These are phyloP conservation scores for Colletotrichum liaoningense DNA, from an alignment of 2,329 filamentous ascomycete species.

Conservation along the genomic window DNA sequence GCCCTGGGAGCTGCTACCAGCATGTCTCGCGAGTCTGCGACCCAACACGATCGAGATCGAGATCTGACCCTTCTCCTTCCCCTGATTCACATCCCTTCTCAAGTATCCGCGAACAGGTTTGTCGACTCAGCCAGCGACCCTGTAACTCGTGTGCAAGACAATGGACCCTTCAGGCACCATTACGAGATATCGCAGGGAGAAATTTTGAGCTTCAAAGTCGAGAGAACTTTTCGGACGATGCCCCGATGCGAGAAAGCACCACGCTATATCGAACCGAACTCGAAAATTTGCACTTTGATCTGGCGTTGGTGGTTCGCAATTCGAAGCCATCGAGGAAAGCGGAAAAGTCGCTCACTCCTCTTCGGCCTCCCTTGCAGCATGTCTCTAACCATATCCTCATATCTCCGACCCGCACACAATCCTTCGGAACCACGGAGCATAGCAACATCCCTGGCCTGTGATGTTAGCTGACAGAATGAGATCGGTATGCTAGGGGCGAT, in stretches of 20 bases:
- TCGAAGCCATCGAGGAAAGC: not conserved
- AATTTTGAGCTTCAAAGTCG: not conserved
- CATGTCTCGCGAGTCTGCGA: not conserved
- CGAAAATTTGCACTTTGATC: not conserved
- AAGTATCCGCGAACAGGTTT: not conserved
- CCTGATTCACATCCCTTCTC: constrained; percentile 7
- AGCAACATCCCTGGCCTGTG: constrained; percentile 13
- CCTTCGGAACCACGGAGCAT: not conserved
- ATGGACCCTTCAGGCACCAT: not conserved
- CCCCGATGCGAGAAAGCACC: not conserved
- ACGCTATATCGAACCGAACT: not conserved
- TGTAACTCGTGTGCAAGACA: not conserved
- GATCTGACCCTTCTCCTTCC: not conserved
- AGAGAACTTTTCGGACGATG: not conserved
- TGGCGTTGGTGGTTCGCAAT: not conserved
- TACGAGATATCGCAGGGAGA: constrained; percentile 11
- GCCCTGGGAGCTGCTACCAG: not conserved
- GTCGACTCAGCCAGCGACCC: not conserved
- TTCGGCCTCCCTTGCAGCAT: constrained; percentile 24
- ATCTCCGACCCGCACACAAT: not conserved
- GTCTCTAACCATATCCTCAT: not conserved
- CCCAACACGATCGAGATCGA: not conserved
- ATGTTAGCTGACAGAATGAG: constrained; percentile 13
- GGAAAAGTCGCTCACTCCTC: not conserved
- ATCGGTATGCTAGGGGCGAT: constrained; percentile 29